Conservation (phyloP, 2,329 filamentous ascomycete species). For the Fusarium armeniacum region DNA sequence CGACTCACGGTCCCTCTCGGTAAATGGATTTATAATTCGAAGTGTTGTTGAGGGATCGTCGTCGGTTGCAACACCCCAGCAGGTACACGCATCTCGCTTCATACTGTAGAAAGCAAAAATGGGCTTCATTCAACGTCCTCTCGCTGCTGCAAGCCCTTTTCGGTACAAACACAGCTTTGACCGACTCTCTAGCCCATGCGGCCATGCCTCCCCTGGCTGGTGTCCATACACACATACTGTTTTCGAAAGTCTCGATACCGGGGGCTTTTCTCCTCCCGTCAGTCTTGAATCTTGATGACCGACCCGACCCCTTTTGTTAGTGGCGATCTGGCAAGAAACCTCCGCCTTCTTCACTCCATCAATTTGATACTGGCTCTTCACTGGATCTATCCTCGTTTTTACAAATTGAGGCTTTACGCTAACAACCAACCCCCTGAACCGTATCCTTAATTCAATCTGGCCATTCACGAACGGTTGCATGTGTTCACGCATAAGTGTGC, state of each 20-base stretch:
- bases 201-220: slow-evolving; percentile 16
- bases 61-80: slow-evolving; percentile 33
- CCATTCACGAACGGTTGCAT: slow-evolving; percentile 39
- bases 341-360: slow-evolving; percentile 15
- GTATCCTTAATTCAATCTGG: slow-evolving; percentile 34
- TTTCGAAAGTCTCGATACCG: slow-evolving; percentile 6
- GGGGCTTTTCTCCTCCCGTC: slow-evolving; percentile 11
- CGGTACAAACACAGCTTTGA: slow-evolving; percentile 14
- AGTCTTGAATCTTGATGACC: slow-evolving; percentile 12
- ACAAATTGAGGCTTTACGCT: slow-evolving; percentile 39
- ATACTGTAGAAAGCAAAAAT: slow-evolving; percentile 10
- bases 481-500: slow-evolving; percentile 28
- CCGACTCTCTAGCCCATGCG: slow-evolving; percentile 29
- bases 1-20: slow-evolving; percentile 14
- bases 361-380: slow-evolving; percentile 23
- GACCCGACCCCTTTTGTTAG: slow-evolving; percentile 16
- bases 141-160: slow-evolving; percentile 35
- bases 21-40: slow-evolving; percentile 24
- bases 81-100: slow-evolving; percentile 26
- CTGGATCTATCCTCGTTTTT: slow-evolving; percentile 16
- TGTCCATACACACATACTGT: background rate
- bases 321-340: slow-evolving; percentile 23
- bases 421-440: slow-evolving; percentile 33
- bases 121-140: slow-evolving; percentile 13
- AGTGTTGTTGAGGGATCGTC: slow-evolving; percentile 39